Base-by-base conservation (phyloP, 345 rosid genomes). In the Aethionema arabicum region DNA sequence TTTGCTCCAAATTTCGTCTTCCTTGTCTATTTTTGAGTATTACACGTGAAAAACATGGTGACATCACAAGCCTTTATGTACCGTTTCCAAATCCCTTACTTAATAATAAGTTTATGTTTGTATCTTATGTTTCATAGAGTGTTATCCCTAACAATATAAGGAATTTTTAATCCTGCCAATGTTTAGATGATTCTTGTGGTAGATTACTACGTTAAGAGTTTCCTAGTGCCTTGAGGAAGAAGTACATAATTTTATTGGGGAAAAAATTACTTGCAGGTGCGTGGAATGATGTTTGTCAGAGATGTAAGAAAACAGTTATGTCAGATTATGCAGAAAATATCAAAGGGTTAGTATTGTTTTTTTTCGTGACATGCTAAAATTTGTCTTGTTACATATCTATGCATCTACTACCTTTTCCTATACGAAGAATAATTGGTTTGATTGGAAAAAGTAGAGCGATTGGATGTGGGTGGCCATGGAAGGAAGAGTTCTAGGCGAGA, bases 251-350 rank as follows among this genome's bases (percentile, higher is more conserved):
- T 0, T 42, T 11, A 12, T 49, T 12, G 37, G n/a, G 27, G 27
- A 21, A 32, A 63, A 33, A 36, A 12, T 35, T 52, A 50, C 65
- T 41, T 74, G 60, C 64, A 93, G 99, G 90, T 87, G 54, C 85
- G 96, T 60, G 97, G 99, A 61, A 93, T 93, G 99, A 68, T 36
- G 73, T 90, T 93, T 74, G 96, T 81, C 68, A 93, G 76, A 80
- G 99, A 93, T 72, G 88, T 89, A 32, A 79, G 96, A 70, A 85
- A 70, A 80, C 97, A 93, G 68, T 63, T 93, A 55, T 81, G 79
- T 71, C 97, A 90, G 76, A 85, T 93, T 72, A 89, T 93, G 96
- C 85, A 85, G 72, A 89, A 85, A 72, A 81, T 79, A 66, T 89
- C 88, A 5, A 85, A 71, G 62, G 95, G 98, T 92, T 42, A 56